Percentiles rank a stretch among this genome's conserved stretches.
phyloP scores from a whole-genome alignment of 2,329 filamentous ascomycete genomes.

The Cercospora nicotianae region DNA sequence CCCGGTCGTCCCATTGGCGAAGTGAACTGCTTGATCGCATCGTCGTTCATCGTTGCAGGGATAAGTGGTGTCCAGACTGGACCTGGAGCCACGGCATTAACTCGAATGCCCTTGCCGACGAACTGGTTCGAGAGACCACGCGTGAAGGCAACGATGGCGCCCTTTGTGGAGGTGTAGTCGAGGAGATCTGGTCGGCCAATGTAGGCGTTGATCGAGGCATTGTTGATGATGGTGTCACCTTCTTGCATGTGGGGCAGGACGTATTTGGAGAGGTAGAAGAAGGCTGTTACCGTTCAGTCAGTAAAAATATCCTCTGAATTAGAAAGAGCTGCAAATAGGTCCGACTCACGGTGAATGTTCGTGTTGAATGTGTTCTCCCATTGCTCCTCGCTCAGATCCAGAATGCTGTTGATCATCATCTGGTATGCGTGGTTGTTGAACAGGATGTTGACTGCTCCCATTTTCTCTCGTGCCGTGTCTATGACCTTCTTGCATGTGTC shows the following conservation, averaged over 20 bases:
- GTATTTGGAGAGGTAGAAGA: conserved; percentile 80
- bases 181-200: conserved; percentile 76
- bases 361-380: conserved; percentile 78
- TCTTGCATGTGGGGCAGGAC: conserved; percentile 69
- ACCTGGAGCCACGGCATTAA: conserved; percentile 75
- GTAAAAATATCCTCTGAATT: no score
- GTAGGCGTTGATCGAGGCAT: conserved; percentile 80
- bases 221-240: conserved; percentile 82
- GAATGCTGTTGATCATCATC: conserved; percentile 71
- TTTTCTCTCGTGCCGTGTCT: conserved; percentile 62
- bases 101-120: conserved; percentile 68
- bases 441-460: conserved; percentile 72
- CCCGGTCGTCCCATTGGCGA: conserved; percentile 74
- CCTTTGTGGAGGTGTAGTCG: conserved; percentile 79
- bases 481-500: conserved; percentile 70
- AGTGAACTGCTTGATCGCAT: conserved; percentile 70
- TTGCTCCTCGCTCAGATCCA: conserved; percentile 72
- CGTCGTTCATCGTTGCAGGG: conserved; percentile 68
- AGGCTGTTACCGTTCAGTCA: no score
- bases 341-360: conserved; percentile 80
- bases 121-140: conserved; percentile 75
- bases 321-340: no score
- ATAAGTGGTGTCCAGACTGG: conserved; percentile 79
- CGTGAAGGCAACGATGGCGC: conserved; percentile 77
- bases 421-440: conserved; percentile 73